These are phyloP conservation scores for Metschnikowia aberdeeniae DNA, from an alignment of 805 yeast species.

Conservation along the genomic window DNA sequence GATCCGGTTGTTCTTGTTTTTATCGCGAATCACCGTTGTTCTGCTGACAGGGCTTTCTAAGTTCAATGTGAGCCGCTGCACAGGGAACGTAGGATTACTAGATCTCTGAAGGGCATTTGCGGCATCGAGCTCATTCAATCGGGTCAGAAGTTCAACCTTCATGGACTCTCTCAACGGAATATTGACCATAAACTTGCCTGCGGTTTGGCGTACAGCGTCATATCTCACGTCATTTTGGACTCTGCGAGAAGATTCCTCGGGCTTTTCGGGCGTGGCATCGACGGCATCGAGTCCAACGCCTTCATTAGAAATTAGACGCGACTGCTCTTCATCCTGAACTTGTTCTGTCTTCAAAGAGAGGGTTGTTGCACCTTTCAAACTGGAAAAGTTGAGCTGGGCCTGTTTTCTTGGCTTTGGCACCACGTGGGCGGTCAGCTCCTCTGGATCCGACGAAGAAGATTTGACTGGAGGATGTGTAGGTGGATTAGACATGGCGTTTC, in stretches of 20 bases:
- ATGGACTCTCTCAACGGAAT: not conserved
- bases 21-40: slow-evolving; percentile 31
- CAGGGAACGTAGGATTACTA: not conserved
- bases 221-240: slow-evolving; percentile 1
- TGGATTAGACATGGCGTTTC: not conserved
- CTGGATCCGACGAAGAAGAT: not conserved
- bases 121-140: slow-evolving; percentile 1
- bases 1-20: slow-evolving; percentile 28
- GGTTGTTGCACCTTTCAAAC: slow-evolving; percentile 4
- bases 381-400: slow-evolving; percentile 12
- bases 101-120: slow-evolving; percentile 1
- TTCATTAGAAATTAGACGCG: too few species aligned
- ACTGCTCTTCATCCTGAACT: not conserved
- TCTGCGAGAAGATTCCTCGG: not conserved
- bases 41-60: slow-evolving; percentile 8
- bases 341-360: not conserved
- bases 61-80: slow-evolving; percentile 1
- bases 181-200: slow-evolving; percentile 1
- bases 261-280: too few species aligned
- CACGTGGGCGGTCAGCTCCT: not conserved
- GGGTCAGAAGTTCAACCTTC: slow-evolving; percentile 1
- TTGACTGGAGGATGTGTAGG: not conserved
- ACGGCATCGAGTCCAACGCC: too few species aligned
- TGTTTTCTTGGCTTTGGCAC: slow-evolving; percentile 14
- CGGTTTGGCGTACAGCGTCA: not conserved